A percentile compares a stretch with the other conserved stretches of the same genome.
These are phyloP conservation scores for Arabidopsis hybrid DNA, from an alignment of 441 rosid genomes.

Conservation along the genomic window DNA sequence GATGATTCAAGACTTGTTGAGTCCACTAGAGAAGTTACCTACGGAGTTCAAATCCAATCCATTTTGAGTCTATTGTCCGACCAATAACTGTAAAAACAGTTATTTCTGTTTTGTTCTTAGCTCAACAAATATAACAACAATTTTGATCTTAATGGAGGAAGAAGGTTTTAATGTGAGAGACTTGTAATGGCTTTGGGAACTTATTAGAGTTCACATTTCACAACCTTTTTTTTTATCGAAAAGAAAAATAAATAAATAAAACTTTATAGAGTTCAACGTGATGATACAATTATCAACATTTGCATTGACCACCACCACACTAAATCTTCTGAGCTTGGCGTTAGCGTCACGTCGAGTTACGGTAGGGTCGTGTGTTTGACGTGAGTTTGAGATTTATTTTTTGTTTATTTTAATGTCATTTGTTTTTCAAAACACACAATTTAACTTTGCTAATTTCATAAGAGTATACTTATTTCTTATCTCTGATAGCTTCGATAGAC, in stretches of 20 bases:
- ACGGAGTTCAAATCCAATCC: too few relatives aligned
- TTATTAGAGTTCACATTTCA: background rate
- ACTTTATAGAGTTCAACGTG: background rate
- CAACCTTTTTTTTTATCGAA: background rate
- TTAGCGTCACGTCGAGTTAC: slow-evolving; percentile 15
- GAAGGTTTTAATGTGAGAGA: background rate
- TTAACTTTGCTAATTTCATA: background rate
- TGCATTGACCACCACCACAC: slow-evolving; percentile 1
- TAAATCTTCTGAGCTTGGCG: background rate
- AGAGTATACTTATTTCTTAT: background rate
- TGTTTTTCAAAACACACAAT: background rate
- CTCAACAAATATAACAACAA: too few relatives aligned
- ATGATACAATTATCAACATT: background rate
- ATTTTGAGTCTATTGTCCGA: too few relatives aligned
- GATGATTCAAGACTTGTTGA: too few relatives aligned
- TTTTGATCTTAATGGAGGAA: too few relatives aligned
- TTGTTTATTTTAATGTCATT: background rate
- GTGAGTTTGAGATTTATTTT: background rate
- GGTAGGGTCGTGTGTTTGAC: background rate
- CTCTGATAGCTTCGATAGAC: slow-evolving; percentile 20
- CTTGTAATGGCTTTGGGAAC: background rate
- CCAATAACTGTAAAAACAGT: too few relatives aligned
- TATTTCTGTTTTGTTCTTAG: too few relatives aligned
- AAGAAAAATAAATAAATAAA: background rate
- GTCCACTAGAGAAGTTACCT: too few relatives aligned